Evolutionary conservation across 2,329 filamentous ascomycete genomes (phyloP).

Genomic region (Alternaria sp.): DNA sequence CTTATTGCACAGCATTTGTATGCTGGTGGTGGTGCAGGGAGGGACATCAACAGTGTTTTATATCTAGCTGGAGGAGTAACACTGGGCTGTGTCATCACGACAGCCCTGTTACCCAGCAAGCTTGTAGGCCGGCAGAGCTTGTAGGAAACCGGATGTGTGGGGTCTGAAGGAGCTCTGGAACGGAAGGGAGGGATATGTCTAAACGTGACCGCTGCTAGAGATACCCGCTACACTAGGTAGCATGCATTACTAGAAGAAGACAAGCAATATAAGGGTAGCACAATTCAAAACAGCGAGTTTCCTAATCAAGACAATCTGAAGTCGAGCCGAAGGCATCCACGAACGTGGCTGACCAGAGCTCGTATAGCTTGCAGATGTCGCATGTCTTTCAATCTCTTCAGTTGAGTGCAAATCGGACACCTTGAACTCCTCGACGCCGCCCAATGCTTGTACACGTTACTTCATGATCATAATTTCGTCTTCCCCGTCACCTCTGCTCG

Average conservation of each 20-base stretch:
- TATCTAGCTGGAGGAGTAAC: constrained; percentile 66
- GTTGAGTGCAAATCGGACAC: too few species aligned
- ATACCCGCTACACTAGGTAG: constrained; percentile 7
- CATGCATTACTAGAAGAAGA: neutral
- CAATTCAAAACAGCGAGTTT: neutral
- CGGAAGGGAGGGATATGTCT: neutral
- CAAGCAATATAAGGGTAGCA: neutral
- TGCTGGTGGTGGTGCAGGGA: constrained; percentile 37
- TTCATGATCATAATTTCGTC: constrained; percentile 41
- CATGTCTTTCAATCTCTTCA: neutral
- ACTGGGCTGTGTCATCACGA: constrained; percentile 62
- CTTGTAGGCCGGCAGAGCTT: constrained; percentile 36
- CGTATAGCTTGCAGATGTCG: neutral
- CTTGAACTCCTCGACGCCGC: constrained; percentile 5
- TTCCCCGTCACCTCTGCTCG: constrained; percentile 22
- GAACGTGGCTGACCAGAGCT: neutral
- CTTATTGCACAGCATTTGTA: constrained; percentile 62
- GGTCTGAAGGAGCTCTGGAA: neutral
- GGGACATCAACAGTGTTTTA: constrained; percentile 60
- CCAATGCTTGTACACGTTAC: constrained; percentile 2
- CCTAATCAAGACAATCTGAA: neutral
- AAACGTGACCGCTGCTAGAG: neutral
- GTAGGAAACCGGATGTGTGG: neutral
- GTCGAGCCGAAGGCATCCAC: neutral
- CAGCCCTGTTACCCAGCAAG: constrained; percentile 58